Evolutionary conservation across 441 rosid genomes (phyloP).

Genomic region (Populus hybrid): DNA sequence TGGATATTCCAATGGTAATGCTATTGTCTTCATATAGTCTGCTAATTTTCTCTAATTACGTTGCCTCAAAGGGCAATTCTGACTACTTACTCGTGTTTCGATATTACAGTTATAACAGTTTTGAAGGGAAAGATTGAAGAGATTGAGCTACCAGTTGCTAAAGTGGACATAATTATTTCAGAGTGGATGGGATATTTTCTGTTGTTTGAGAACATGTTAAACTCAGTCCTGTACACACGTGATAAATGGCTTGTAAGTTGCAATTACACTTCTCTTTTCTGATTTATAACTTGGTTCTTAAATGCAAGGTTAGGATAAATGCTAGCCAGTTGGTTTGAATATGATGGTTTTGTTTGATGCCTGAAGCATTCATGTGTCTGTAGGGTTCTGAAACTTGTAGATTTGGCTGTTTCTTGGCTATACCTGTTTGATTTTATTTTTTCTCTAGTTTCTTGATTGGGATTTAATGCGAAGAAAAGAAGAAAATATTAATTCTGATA

Average conservation of each 20-base stretch:
- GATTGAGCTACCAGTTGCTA: conserved; percentile 77
- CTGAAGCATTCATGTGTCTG: neutral
- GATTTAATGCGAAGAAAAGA: neutral
- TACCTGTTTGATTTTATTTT: neutral
- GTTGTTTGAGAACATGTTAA: conserved; percentile 90
- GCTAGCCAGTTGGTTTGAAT: neutral
- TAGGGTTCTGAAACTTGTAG: neutral
- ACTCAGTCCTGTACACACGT: conserved; percentile 92
- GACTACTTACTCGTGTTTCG: conserved; percentile 3
- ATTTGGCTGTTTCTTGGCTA: neutral
- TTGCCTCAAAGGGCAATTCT: conserved; percentile 7
- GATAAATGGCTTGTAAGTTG: conserved; percentile 97
- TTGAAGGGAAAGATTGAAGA: conserved; percentile 98
- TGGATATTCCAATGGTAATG: conserved; percentile 76
- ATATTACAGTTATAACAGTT: conserved; percentile 73
- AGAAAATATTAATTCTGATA: neutral
- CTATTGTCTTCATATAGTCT: neutral
- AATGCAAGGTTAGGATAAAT: neutral
- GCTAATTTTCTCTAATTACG: neutral
- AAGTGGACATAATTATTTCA: conserved; percentile 93
- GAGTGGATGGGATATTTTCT: conserved; percentile 99
- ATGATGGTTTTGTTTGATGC: neutral
- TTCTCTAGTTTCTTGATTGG: neutral
- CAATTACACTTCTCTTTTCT: neutral
- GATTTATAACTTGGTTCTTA: neutral